Percentiles rank a stretch among this genome's conserved stretches.
Conservation (phyloP, 441 rosid species). For the Omphalea diandra region DNA sequence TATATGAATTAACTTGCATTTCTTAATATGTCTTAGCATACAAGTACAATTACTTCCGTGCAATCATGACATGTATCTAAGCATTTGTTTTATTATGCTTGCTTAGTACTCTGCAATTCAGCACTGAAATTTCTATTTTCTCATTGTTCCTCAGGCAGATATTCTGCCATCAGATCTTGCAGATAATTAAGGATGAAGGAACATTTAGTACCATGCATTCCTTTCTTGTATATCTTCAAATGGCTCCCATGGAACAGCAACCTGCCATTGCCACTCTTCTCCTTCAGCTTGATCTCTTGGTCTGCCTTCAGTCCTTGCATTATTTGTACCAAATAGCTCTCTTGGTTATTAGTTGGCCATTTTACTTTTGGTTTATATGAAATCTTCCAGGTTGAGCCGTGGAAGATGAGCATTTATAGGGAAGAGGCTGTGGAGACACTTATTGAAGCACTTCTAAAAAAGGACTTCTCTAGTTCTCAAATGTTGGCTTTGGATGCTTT, state of each 20-base stretch:
- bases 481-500: conserved; percentile 52
- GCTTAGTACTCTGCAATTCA: not conserved
- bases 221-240: conserved; percentile 68
- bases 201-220: conserved; percentile 69
- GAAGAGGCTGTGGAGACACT: conserved; percentile 66
- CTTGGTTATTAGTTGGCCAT: not conserved
- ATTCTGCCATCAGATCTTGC: conserved; percentile 47
- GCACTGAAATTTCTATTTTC: conserved; percentile 2
- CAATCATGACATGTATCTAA: not conserved
- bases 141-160: conserved; percentile 44
- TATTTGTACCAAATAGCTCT: not conserved
- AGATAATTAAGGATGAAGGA: conserved; percentile 59
- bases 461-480: conserved; percentile 55
- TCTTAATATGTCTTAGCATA: not conserved
- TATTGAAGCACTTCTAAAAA: conserved; percentile 53
- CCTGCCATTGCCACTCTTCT: conserved; percentile 60
- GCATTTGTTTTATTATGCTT: not conserved
- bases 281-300: conserved; percentile 73
- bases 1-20: not conserved
- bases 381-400: conserved; percentile 52
- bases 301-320: conserved; percentile 27
- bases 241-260: conserved; percentile 69
- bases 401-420: conserved; percentile 71
- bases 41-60: not conserved
- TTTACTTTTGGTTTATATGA: conserved; percentile 13